phyloP scores from a whole-genome alignment of 202 grass and related monocot species.

The Schoenoplectus triqueter region DNA sequence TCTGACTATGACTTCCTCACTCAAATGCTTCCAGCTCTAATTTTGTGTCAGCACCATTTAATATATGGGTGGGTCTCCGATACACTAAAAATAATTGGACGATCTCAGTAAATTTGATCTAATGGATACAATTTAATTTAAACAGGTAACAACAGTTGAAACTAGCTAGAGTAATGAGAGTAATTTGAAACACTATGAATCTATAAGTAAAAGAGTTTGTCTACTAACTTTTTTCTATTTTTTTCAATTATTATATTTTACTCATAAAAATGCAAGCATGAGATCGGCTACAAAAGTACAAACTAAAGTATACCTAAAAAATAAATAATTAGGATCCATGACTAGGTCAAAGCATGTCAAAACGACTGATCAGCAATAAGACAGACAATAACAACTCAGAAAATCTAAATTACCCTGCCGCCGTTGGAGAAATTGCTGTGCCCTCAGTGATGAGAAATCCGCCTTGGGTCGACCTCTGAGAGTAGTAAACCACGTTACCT shows the following conservation, averaged over 20 bases:
- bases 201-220: too few species aligned
- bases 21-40: not conserved
- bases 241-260: too few species aligned
- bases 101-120: too few species aligned
- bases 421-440: slow-evolving; percentile 67
- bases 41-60: not conserved
- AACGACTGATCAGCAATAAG: not conserved
- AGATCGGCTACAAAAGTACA: not conserved
- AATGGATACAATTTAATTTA: too few species aligned
- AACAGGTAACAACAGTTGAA: too few species aligned
- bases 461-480: slow-evolving; percentile 76
- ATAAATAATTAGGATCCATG: not conserved
- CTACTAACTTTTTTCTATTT: too few species aligned
- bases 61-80: too few species aligned
- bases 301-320: not conserved
- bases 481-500: slow-evolving; percentile 74
- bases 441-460: slow-evolving; percentile 93
- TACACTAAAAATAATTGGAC: too few species aligned
- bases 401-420: slow-evolving; percentile 64
- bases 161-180: too few species aligned
- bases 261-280: too few species aligned
- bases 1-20: slow-evolving; percentile 29
- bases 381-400: not conserved
- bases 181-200: too few species aligned
- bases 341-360: not conserved